phyloP scores from a whole-genome alignment of 2,329 filamentous ascomycete genomes.

The Blumeria hordei region DNA sequence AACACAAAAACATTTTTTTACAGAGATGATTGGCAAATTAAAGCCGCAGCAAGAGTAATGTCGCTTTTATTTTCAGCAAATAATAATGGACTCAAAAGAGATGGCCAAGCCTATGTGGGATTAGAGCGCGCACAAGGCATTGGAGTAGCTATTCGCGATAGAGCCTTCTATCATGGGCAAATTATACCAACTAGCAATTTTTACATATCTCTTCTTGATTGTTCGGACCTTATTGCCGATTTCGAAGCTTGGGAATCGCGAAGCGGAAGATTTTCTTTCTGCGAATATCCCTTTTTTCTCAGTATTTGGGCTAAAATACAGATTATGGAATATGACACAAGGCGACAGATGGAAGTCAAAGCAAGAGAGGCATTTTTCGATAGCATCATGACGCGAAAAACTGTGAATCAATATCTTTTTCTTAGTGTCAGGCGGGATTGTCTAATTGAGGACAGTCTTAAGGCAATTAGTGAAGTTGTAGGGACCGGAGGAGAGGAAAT shows the following conservation, averaged over 20 bases:
- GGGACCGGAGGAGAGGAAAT: conserved; percentile 62
- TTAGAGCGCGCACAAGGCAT: conserved; percentile 15
- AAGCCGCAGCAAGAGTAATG: conserved; percentile 56
- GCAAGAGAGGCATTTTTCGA: conserved; percentile 80
- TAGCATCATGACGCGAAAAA: conserved; percentile 53
- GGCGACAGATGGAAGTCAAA: conserved; percentile 71
- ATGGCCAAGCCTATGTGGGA: conserved; percentile 14
- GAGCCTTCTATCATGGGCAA: conserved; percentile 30
- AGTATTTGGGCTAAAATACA: conserved; percentile 84
- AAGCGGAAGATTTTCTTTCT: conserved; percentile 58
- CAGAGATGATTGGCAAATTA: conserved; percentile 73
- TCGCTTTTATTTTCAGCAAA: conserved; percentile 66
- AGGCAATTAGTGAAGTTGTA: conserved; percentile 63
- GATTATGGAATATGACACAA: conserved; percentile 70
- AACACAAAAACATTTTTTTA: conserved; percentile 36
- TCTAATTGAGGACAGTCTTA: conserved; percentile 68
- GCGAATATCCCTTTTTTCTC: conserved; percentile 76
- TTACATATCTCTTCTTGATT: conserved; percentile 70
- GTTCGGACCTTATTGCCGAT: conserved; percentile 61
- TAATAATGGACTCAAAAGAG: conserved; percentile 24
- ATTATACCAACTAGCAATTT: conserved; percentile 63
- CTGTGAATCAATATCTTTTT: conserved; percentile 53
- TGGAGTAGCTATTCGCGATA: conserved; percentile 18
- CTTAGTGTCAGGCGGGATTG: conserved; percentile 64
- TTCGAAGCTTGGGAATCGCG: conserved; percentile 72